phyloP scores from a whole-genome alignment of 2,329 filamentous ascomycete species.

The Zelopaecilomyces penicillatus region DNA sequence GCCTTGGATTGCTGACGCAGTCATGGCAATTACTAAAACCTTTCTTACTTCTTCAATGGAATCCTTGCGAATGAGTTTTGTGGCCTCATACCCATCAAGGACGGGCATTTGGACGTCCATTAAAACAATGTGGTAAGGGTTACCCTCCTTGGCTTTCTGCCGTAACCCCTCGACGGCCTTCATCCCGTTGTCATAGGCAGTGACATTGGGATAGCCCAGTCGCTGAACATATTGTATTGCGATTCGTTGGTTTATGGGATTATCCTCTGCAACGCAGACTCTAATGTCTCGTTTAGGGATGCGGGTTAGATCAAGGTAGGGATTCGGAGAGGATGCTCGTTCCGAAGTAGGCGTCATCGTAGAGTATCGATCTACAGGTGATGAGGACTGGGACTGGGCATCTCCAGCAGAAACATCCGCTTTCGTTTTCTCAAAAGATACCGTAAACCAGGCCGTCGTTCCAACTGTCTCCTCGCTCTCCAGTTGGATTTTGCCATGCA shows the following conservation, averaged over 20 bases:
- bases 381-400: constrained; percentile 30
- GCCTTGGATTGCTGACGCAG: constrained; percentile 85
- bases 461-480: constrained; percentile 67
- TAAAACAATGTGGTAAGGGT: constrained; percentile 79
- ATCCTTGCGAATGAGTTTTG: constrained; percentile 72
- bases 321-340: constrained; percentile 30
- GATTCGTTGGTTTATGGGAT: constrained; percentile 89
- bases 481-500: constrained; percentile 76
- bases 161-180: constrained; percentile 84
- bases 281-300: constrained; percentile 71
- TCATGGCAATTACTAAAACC: constrained; percentile 95
- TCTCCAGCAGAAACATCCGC: constrained; percentile 51
- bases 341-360: constrained; percentile 25
- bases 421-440: constrained; percentile 77
- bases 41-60: constrained; percentile 66
- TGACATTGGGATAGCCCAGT: constrained; percentile 71
- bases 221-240: constrained; percentile 84
- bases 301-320: constrained; percentile 58
- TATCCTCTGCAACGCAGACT: constrained; percentile 92
- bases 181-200: constrained; percentile 82
- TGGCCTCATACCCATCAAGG: constrained; percentile 87
- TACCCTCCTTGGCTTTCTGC: constrained; percentile 58
- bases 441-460: constrained; percentile 67
- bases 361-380: constrained; percentile 28
- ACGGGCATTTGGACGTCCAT: constrained; percentile 98